Evolutionary conservation across 768 basidiomycete genomes (phyloP).

Genomic region (Grammothele lineata): DNA sequence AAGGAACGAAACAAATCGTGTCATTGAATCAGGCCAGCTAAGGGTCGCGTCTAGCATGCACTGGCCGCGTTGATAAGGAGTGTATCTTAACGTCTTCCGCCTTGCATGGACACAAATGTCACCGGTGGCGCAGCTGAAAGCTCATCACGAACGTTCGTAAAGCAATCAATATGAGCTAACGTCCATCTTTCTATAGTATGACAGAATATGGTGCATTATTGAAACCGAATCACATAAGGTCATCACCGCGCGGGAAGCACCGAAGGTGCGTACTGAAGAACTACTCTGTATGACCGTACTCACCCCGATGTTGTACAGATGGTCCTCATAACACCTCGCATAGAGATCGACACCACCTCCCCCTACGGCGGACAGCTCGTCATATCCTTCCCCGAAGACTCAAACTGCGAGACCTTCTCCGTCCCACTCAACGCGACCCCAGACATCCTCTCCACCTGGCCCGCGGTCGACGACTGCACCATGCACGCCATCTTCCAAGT

Average conservation of each 20-base stretch:
- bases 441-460: slow-evolving; percentile 49
- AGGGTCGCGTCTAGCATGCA: no score
- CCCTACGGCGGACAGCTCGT: slow-evolving; percentile 46
- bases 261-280: slow-evolving; percentile 41
- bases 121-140: no score
- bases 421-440: slow-evolving; percentile 54
- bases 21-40: no score
- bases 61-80: no score
- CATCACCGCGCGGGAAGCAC: slow-evolving; percentile 63
- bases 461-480: slow-evolving; percentile 49
- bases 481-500: slow-evolving; percentile 45
- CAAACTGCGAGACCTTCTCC: slow-evolving; percentile 52
- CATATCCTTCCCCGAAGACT: slow-evolving; percentile 57
- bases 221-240: slow-evolving; percentile 48
- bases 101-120: no score
- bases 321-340: slow-evolving; percentile 58
- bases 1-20: no score
- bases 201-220: slow-evolving; percentile 68
- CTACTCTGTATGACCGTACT: no score
- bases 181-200: slow-evolving; percentile 61
- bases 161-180: no score
- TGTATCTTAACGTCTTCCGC: no score
- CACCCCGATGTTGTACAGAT: slow-evolving; percentile 54
- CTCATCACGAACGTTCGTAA: no score
- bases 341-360: slow-evolving; percentile 42